Conservation (phyloP, 139 green algal genomes). For the Chlamydomonas sp. region DNA sequence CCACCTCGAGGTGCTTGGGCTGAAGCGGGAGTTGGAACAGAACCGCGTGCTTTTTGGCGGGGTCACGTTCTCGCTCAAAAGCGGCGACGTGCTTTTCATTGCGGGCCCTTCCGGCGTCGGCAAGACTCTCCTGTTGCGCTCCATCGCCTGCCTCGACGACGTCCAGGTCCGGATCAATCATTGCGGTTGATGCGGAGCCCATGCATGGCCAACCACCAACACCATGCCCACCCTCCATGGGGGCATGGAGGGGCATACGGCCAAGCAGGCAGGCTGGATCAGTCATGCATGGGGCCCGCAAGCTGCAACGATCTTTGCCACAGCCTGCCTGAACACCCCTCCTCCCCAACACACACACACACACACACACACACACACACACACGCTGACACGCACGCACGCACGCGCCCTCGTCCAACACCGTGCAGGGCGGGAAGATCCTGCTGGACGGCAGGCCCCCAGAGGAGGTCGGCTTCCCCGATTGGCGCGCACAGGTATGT, state of each 20-base stretch:
- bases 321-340: too few species aligned
- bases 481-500: conserved; percentile 29
- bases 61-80: not conserved
- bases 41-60: conserved; percentile 1
- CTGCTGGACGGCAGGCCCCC: conserved; percentile 34
- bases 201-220: too few species aligned
- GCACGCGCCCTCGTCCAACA: too few species aligned
- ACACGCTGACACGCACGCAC: too few species aligned
- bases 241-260: too few species aligned
- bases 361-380: too few species aligned
- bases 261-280: too few species aligned
- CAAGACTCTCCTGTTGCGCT: conserved; percentile 70
- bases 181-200: too few species aligned
- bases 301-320: too few species aligned
- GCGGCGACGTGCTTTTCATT: conserved; percentile 56
- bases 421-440: conserved; percentile 42
- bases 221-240: too few species aligned
- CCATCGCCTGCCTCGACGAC: conserved; percentile 55
- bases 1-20: not conserved
- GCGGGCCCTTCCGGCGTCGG: conserved; percentile 65
- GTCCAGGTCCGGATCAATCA: conserved; percentile 29
- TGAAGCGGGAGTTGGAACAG: conserved; percentile 1
- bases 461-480: conserved; percentile 26
- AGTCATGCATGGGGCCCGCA: too few species aligned
- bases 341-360: too few species aligned